Evolutionary conservation across 176 grass and related monocot genomes (phyloP), one percentile per base, ranked within the genome.

Genomic region (Phoenix roebelenii): DNA sequence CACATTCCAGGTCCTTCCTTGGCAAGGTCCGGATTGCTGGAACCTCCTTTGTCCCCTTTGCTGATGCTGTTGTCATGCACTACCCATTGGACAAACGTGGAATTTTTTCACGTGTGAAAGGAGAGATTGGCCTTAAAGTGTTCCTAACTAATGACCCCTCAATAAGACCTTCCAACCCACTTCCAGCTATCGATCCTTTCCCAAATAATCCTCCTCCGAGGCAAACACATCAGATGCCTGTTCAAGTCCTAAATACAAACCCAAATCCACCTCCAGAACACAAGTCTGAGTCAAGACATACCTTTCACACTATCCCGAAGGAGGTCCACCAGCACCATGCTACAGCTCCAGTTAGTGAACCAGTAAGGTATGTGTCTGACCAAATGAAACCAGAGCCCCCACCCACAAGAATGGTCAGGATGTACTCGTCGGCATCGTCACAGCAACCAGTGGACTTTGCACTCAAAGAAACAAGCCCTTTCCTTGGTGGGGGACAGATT

Each of bases 31-130:
- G 84, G 5, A 85, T 98, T 58, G 69, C 93, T 25, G 93, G 93
- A 62, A 98, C 93, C 56, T 88, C 87, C 5, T 98, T 98, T 5
- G 93, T 98, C 49, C 84, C 84, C 53, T 80, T 76, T 54, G 69
- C 81, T 18, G 93, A 98, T 55, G 63, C 93, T 0, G 85, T 89
- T 23, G 68, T 92, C 54, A 88, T 92, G 84, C 84, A 92, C 52
- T 92, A 88, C 54, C 93, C 88, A 18, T 51, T 98, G 62, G 93
- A 98, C 70, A 98, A 98, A 80, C 84, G 88, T 4, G 93, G 88
- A 16, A 77, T 98, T 35, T 98, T 98, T 71, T 98, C 93, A 0
- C 93, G 74, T n/a, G 82, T 98, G 6, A 98, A 85, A 26, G 88
- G 93, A 23, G 88, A 92, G 32, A 55, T 92, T 32, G 84, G 93